These are phyloP conservation scores for Chaetomium globosum DNA, from an alignment of 2,329 filamentous ascomycete species.

Conservation along the genomic window DNA sequence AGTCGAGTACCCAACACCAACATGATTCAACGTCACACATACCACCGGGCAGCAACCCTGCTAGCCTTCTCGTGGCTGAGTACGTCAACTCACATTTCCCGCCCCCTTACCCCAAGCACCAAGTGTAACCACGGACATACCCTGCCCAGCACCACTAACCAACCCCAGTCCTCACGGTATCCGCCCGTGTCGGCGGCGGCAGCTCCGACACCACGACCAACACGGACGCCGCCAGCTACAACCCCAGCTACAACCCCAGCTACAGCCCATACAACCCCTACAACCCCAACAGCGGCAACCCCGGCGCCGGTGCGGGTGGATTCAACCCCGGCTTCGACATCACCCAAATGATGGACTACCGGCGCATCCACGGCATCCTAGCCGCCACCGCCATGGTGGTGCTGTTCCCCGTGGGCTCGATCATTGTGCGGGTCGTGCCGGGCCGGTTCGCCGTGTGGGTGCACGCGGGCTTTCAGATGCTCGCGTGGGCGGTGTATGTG, in stretches of 20 bases:
- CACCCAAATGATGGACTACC: conserved; percentile 38
- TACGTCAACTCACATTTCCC: background rate
- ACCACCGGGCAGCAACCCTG: background rate
- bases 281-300: background rate
- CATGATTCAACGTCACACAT: background rate
- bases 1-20: background rate
- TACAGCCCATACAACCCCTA: background rate
- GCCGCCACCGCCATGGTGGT: conserved; percentile 47
- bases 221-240: background rate
- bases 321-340: conserved; percentile 37
- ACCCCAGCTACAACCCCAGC: background rate
- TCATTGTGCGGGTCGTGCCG: conserved; percentile 47
- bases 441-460: conserved; percentile 44
- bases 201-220: background rate
- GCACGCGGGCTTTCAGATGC: conserved; percentile 47
- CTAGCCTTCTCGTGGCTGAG: background rate
- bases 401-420: conserved; percentile 50
- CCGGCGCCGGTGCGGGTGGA: background rate
- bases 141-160: background rate
- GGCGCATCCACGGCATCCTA: conserved; percentile 48
- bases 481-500: conserved; percentile 45
- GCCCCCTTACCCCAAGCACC: too few relatives aligned
- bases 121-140: too few relatives aligned
- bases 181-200: background rate
- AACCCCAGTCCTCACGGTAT: background rate